Percentiles rank a stretch among this genome's conserved stretches.
These are phyloP conservation scores for Exophiala aquamarina DNA, from an alignment of 2,329 filamentous ascomycete genomes.

Conservation along the genomic window DNA sequence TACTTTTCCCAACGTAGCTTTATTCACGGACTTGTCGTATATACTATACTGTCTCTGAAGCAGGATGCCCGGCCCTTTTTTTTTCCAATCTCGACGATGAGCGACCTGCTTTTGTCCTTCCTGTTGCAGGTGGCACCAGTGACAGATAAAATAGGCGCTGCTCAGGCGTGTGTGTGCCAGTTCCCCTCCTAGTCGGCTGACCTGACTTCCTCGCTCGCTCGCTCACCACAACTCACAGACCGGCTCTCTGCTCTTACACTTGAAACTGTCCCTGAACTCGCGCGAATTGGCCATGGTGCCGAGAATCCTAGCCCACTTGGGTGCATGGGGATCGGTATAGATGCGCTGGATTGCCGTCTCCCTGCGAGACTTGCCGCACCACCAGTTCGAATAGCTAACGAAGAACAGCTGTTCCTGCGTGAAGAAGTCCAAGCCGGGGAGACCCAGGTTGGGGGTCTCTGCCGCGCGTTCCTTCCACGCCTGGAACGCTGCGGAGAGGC, in stretches of 20 bases:
- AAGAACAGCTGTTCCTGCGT: constrained; percentile 71
- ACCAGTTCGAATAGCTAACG: constrained; percentile 63
- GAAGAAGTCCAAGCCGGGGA: constrained; percentile 63
- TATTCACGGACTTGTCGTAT: too few relatives aligned
- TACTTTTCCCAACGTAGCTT: too few relatives aligned
- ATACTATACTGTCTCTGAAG: too few relatives aligned
- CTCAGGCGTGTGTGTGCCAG: too few relatives aligned
- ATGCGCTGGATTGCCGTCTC: constrained; percentile 59
- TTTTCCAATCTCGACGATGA: too few relatives aligned
- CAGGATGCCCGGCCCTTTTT: too few relatives aligned
- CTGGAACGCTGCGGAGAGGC: constrained; percentile 61
- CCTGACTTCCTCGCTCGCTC: too few relatives aligned
- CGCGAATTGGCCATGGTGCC: constrained; percentile 67
- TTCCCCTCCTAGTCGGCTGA: too few relatives aligned
- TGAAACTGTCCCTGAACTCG: constrained; percentile 67
- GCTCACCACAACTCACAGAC: constrained; percentile 68
- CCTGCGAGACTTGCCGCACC: constrained; percentile 65
- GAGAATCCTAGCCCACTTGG: constrained; percentile 59
- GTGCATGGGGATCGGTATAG: constrained; percentile 66
- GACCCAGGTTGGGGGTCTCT: constrained; percentile 50
- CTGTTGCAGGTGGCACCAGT: too few relatives aligned
- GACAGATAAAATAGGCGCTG: too few relatives aligned
- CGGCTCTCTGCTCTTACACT: constrained; percentile 64
- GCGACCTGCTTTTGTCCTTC: too few relatives aligned
- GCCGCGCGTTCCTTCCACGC: constrained; percentile 64